phyloP scores from a whole-genome alignment of 2,329 filamentous ascomycete species.

The Pseudophaeomoniella oleicola region DNA sequence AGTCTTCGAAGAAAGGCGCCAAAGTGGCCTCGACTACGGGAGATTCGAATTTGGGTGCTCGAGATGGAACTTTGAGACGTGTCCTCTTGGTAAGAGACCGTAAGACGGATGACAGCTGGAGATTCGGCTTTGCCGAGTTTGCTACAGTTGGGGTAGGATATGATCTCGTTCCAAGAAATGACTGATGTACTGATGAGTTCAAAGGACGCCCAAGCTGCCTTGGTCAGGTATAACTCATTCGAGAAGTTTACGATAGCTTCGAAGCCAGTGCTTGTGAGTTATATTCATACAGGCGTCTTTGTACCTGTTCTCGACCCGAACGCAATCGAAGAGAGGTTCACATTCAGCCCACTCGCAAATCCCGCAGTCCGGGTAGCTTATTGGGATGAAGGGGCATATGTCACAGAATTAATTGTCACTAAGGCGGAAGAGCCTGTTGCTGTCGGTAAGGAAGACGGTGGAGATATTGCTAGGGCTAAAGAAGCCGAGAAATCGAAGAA shows the following conservation, averaged over 20 bases:
- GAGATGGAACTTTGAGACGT: constrained; percentile 58
- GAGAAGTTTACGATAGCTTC: constrained; percentile 67
- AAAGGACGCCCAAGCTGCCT: constrained; percentile 56
- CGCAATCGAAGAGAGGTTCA: constrained; percentile 44
- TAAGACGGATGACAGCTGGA: constrained; percentile 56
- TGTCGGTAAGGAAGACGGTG: constrained; percentile 5
- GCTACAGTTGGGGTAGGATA: constrained; percentile 45
- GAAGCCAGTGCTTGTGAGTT: constrained; percentile 54
- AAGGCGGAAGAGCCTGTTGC: constrained; percentile 4
- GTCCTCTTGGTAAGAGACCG: constrained; percentile 65
- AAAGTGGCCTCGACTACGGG: constrained; percentile 42
- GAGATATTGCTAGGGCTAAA: constrained; percentile 18
- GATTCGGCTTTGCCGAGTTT: constrained; percentile 77
- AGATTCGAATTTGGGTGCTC: constrained; percentile 52
- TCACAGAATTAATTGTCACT: constrained; percentile 44
- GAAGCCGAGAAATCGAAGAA: constrained; percentile 31
- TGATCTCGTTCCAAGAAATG: neutral
- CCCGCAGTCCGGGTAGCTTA: constrained; percentile 55
- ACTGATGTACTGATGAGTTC: constrained; percentile 1
- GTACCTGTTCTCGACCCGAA: constrained; percentile 53
- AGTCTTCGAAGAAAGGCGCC: constrained; percentile 24
- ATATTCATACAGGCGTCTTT: constrained; percentile 76
- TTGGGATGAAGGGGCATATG: constrained; percentile 62
- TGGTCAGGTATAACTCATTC: constrained; percentile 56
- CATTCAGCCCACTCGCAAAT: constrained; percentile 58